Evolutionary conservation across 1,139 yeast species (phyloP).

Genomic region (Protomyces pachydermus): DNA sequence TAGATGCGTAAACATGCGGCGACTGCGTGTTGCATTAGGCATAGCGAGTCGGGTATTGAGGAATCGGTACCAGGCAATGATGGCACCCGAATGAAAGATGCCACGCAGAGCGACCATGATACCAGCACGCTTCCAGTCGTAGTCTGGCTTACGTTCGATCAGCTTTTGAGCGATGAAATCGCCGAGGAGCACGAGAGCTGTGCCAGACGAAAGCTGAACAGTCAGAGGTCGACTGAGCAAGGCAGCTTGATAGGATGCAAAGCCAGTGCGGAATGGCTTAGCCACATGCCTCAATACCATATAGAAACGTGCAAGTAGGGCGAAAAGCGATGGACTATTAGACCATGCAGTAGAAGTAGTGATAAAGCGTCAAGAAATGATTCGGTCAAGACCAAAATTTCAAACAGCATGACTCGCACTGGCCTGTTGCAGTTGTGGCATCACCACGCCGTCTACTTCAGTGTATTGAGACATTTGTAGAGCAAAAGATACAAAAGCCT

Average conservation of each 20-base stretch:
- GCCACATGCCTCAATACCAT: neutral
- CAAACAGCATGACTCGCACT: no score
- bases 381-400: no score
- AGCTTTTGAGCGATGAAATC: conserved; percentile 13
- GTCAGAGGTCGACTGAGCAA: neutral
- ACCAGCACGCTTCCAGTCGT: conserved; percentile 12
- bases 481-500: conserved; percentile 46
- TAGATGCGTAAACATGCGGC: conserved; percentile 2
- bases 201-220: conserved; percentile 4
- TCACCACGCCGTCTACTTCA: no score
- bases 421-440: no score
- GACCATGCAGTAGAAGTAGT: no score
- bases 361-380: no score
- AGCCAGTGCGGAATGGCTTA: neutral
- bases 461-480: conserved; percentile 43
- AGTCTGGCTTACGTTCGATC: conserved; percentile 1
- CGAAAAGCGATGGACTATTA: no score
- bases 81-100: conserved; percentile 14
- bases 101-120: conserved; percentile 20
- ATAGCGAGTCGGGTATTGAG: conserved; percentile 10
- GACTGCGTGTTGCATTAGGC: neutral
- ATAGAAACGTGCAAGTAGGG: neutral
- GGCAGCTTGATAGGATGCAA: neutral
- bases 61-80: conserved; percentile 18
- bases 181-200: conserved; percentile 10